These are phyloP conservation scores for Gaillardinia entomophila DNA, from an alignment of 805 yeast genomes.

Conservation along the genomic window DNA sequence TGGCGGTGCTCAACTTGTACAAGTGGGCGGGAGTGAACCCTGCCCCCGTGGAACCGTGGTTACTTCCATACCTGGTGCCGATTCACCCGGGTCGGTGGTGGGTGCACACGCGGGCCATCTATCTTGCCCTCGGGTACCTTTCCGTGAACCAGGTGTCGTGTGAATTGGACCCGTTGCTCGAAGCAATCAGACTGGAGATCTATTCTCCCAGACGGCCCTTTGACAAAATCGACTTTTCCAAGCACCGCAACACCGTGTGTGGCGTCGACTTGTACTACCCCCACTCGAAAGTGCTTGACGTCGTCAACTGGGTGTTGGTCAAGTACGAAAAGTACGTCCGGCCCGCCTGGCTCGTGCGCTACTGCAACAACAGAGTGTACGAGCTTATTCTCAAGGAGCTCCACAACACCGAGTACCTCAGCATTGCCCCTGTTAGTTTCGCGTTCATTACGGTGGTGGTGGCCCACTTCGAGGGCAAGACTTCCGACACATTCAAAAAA, in stretches of 20 bases:
- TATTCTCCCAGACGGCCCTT: constrained; percentile 51
- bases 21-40: constrained; percentile 98
- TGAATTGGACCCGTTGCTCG: constrained; percentile 57
- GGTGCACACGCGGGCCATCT: constrained; percentile 96
- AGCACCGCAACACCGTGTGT: constrained; percentile 78
- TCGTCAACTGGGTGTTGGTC: constrained; percentile 54
- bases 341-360: constrained; percentile 64
- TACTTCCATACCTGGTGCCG: constrained; percentile 73
- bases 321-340: constrained; percentile 67
- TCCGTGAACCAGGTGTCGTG: constrained; percentile 52
- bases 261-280: constrained; percentile 94
- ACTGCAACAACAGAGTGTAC: constrained; percentile 48
- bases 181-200: constrained; percentile 71
- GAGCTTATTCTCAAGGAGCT: constrained; percentile 69
- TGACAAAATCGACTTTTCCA: constrained; percentile 59
- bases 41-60: constrained; percentile 94
- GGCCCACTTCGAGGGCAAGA: constrained; percentile 61
- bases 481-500: constrained; percentile 54
- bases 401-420: constrained; percentile 69
- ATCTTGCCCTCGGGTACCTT: constrained; percentile 79
- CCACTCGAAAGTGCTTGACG: constrained; percentile 63
- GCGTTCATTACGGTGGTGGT: constrained; percentile 78
- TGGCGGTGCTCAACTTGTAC: constrained; percentile 72
- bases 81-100: constrained; percentile 97
- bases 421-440: constrained; percentile 91